Evolutionary conservation across 2,329 filamentous ascomycete genomes (phyloP).

Genomic region (Didymella pomorum): DNA sequence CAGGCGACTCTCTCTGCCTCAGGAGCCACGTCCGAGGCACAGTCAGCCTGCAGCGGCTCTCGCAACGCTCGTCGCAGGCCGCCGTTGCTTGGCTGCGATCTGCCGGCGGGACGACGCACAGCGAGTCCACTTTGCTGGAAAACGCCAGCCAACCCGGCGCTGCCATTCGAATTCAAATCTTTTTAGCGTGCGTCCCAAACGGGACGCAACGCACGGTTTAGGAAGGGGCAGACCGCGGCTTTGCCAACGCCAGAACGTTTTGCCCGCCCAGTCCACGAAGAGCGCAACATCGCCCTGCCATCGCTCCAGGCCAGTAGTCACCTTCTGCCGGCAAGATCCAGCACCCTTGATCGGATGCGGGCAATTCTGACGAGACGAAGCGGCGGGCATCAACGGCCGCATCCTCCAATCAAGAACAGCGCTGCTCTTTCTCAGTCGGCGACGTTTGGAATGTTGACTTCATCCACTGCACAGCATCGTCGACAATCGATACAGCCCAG

Average conservation of each 20-base stretch:
- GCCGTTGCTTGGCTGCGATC: conserved; percentile 34
- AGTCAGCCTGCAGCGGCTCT: conserved; percentile 21
- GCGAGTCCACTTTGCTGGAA: conserved; percentile 30
- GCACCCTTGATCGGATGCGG: conserved; percentile 25
- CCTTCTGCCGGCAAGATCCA: conserved; percentile 20
- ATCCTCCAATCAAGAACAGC: conserved; percentile 12
- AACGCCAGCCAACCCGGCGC: conserved; percentile 21
- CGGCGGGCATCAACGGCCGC: conserved; percentile 24
- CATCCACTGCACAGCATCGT: conserved; percentile 15
- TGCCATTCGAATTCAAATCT: conserved; percentile 34
- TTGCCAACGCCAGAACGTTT: conserved; percentile 26
- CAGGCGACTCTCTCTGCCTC: conserved; percentile 10
- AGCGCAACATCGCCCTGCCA: conserved; percentile 17
- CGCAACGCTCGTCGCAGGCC: conserved; percentile 22
- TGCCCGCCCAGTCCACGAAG: conserved; percentile 16
- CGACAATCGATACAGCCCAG: conserved; percentile 14
- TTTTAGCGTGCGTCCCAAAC: conserved; percentile 21
- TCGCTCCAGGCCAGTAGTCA: conserved; percentile 20
- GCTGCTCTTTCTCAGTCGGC: conserved; percentile 6
- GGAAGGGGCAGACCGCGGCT: conserved; percentile 23
- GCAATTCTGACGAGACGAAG: conserved; percentile 21
- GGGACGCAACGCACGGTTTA: conserved; percentile 29
- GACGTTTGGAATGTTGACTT: conserved; percentile 17
- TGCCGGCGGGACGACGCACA: conserved; percentile 30
- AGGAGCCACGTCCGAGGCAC: conserved; percentile 1